These are phyloP conservation scores for Orbilia javanica DNA, from an alignment of 2,329 filamentous ascomycete genomes.

Conservation along the genomic window DNA sequence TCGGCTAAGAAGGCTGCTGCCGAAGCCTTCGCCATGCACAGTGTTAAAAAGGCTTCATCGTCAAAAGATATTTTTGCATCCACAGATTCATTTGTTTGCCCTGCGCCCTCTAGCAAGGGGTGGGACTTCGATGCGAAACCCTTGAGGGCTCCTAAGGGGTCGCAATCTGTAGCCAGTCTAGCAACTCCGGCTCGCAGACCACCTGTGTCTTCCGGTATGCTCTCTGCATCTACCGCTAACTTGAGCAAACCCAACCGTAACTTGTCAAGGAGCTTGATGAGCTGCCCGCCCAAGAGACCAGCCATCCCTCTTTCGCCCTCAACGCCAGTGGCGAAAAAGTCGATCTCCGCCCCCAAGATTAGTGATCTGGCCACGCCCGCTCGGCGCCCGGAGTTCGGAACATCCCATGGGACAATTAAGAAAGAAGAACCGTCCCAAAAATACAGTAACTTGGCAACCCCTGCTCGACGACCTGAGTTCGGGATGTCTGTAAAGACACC, in stretches of 20 bases:
- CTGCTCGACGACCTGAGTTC: conserved; percentile 30
- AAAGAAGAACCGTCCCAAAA: neutral
- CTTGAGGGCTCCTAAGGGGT: neutral
- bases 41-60: neutral
- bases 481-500: conserved; percentile 11
- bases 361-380: conserved; percentile 42
- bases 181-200: conserved; percentile 46
- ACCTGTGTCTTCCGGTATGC: conserved; percentile 10
- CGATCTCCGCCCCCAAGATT: conserved; percentile 5
- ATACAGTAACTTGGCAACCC: conserved; percentile 26
- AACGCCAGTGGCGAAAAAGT: conserved; percentile 12
- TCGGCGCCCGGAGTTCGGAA: conserved; percentile 18
- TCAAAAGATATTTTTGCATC: conserved; percentile 34
- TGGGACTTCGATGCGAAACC: conserved; percentile 36
- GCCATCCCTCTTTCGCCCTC: conserved; percentile 13
- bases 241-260: conserved; percentile 5
- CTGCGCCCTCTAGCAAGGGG: conserved; percentile 34
- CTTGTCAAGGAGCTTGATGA: conserved; percentile 30
- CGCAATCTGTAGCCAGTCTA: neutral
- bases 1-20: conserved; percentile 16
- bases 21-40: conserved; percentile 5
- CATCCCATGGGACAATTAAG: conserved; percentile 5
- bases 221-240: conserved; percentile 28
- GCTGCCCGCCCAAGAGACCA: conserved; percentile 46
- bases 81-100: conserved; percentile 42